These are phyloP conservation scores for Ephemerocybe angulata DNA, from an alignment of 768 basidiomycete species.

Conservation along the genomic window DNA sequence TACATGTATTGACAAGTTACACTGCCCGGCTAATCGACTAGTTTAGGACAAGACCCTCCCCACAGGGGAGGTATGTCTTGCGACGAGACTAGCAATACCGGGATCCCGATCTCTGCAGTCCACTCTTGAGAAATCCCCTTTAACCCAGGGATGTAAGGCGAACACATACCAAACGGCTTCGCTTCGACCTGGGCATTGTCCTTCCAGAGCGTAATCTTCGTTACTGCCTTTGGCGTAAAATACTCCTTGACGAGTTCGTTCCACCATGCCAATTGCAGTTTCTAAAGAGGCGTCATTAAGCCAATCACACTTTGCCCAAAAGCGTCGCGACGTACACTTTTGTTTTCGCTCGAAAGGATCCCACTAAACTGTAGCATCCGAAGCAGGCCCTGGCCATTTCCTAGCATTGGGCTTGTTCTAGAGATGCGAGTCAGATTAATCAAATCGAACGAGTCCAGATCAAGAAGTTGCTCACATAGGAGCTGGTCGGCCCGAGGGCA, in stretches of 20 bases:
- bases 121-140: too few species aligned
- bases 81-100: too few species aligned
- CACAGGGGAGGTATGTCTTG: too few species aligned
- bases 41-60: too few species aligned
- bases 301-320: not conserved
- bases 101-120: conserved; percentile 70
- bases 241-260: conserved; percentile 58
- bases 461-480: too few species aligned
- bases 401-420: conserved; percentile 11
- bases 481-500: conserved; percentile 6
- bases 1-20: too few species aligned
- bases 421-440: too few species aligned
- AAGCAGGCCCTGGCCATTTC: conserved; percentile 59
- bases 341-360: conserved; percentile 51
- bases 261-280: conserved; percentile 69
- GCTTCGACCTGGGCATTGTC: conserved; percentile 77
- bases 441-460: too few species aligned
- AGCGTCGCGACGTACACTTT: conserved; percentile 35
- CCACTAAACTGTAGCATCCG: conserved; percentile 71
- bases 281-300: conserved; percentile 32
- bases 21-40: too few species aligned
- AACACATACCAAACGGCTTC: conserved; percentile 78
- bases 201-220: conserved; percentile 87
- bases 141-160: too few species aligned
- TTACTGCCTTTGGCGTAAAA: conserved; percentile 64